Evolutionary conservation across 441 rosid species (phyloP).

Genomic region (Populus trichocarpa): DNA sequence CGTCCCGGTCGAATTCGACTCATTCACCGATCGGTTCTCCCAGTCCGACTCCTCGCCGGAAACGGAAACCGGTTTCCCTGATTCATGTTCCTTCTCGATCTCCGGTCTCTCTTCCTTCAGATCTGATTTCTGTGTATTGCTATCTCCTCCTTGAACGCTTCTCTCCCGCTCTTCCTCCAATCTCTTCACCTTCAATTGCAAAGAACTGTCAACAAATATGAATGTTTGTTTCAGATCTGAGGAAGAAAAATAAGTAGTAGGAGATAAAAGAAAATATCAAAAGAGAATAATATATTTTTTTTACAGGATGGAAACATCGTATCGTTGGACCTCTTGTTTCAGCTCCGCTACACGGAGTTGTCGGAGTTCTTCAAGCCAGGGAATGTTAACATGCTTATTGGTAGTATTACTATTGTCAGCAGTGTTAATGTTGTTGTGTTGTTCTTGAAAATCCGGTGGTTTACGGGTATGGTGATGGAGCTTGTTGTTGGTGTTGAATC

Average conservation of each 20-base stretch:
- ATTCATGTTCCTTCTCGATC: conserved; percentile 17
- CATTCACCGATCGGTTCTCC: conserved; percentile 47
- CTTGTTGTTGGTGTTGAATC: conserved; percentile 16
- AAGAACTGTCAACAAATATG: conserved; percentile 24
- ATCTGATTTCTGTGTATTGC: conserved; percentile 31
- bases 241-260: neutral
- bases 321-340: conserved; percentile 39
- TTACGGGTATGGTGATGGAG: neutral
- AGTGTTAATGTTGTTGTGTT: neutral
- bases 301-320: conserved; percentile 46
- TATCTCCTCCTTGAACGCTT: conserved; percentile 22
- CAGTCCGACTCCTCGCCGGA: conserved; percentile 39
- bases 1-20: conserved; percentile 43
- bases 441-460: neutral
- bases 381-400: conserved; percentile 21
- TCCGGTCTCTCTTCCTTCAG: conserved; percentile 22
- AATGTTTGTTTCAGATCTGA: neutral
- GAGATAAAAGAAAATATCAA: neutral
- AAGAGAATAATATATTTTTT: conserved; percentile 12
- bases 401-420: neutral
- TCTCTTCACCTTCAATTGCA: conserved; percentile 48
- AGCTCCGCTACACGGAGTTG: conserved; percentile 50
- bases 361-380: conserved; percentile 59
- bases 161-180: conserved; percentile 42
- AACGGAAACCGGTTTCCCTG: conserved; percentile 13